Conservation (phyloP, 257 asterid species). For the Plantago elongata region DNA sequence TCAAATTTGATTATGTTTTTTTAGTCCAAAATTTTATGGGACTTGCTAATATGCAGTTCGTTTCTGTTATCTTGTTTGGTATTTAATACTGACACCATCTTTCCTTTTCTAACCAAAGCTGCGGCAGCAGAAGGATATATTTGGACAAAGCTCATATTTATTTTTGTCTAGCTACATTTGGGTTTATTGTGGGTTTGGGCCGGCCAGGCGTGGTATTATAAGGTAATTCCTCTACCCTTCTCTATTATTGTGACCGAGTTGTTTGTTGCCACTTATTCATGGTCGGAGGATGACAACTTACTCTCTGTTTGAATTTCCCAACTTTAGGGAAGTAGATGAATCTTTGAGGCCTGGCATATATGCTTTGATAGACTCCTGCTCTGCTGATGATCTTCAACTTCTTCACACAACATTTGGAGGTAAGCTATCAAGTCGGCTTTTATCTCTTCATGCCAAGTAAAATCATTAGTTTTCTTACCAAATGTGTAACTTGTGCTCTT, state of each 20-base stretch:
- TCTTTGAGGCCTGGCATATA: conserved; percentile 80
- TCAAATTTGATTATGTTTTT: no score
- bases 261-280: no score
- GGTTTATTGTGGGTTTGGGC: conserved; percentile 85
- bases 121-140: conserved; percentile 77
- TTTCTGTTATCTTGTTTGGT: no score
- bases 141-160: conserved; percentile 49
- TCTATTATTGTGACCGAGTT: not conserved
- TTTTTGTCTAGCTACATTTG: conserved; percentile 69
- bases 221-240: conserved; percentile 38
- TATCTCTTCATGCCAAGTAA: not conserved
- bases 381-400: conserved; percentile 64
- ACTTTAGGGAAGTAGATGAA: conserved; percentile 73
- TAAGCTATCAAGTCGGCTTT: conserved; percentile 20
- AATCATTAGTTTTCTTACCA: not conserved
- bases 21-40: no score
- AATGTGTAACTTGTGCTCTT: not conserved
- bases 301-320: conserved; percentile 6
- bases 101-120: conserved; percentile 35
- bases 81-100: not conserved
- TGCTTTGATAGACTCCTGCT: conserved; percentile 80
- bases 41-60: no score
- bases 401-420: conserved; percentile 91
- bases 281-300: not conserved
- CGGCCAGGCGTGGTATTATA: conserved; percentile 57